Percentiles rank a stretch among this genome's conserved stretches.
These are phyloP conservation scores for Amauroascus niger DNA, from an alignment of 2,329 filamentous ascomycete species.

Conservation along the genomic window DNA sequence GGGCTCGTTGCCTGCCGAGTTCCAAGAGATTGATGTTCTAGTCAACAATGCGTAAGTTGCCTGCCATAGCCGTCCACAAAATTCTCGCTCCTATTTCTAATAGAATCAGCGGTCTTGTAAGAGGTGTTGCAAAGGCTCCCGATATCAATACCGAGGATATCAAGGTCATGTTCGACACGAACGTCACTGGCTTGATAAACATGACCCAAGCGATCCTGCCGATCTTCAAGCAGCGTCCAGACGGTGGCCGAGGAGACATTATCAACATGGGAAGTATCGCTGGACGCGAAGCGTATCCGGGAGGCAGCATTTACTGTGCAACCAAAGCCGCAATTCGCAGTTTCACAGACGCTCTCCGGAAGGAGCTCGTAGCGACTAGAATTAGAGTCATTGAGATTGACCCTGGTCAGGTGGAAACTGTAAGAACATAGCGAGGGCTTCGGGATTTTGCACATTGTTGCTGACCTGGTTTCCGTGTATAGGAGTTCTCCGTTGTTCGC, in stretches of 20 bases:
- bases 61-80: constrained; percentile 4
- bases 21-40: constrained; percentile 72
- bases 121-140: constrained; percentile 75
- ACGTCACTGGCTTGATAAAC: constrained; percentile 89
- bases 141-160: constrained; percentile 76
- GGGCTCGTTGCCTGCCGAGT: constrained; percentile 63
- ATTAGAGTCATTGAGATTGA: constrained; percentile 83
- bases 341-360: constrained; percentile 73
- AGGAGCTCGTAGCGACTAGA: constrained; percentile 69
- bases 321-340: constrained; percentile 80
- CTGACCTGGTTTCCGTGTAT: constrained; percentile 2
- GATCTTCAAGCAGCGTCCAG: constrained; percentile 59
- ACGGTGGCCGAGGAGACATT: constrained; percentile 78
- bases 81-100: not conserved
- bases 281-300: constrained; percentile 75
- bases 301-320: constrained; percentile 85
- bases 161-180: constrained; percentile 78
- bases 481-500: constrained; percentile 80
- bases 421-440: constrained; percentile 29
- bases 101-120: constrained; percentile 64
- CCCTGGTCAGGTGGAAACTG: constrained; percentile 85
- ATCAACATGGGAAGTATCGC: constrained; percentile 93
- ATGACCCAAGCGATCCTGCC: constrained; percentile 88
- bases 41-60: constrained; percentile 85
- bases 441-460: not conserved